These are phyloP conservation scores for Penicillium arizonense DNA, from an alignment of 495 filamentous ascomycete genomes.

Conservation along the genomic window DNA sequence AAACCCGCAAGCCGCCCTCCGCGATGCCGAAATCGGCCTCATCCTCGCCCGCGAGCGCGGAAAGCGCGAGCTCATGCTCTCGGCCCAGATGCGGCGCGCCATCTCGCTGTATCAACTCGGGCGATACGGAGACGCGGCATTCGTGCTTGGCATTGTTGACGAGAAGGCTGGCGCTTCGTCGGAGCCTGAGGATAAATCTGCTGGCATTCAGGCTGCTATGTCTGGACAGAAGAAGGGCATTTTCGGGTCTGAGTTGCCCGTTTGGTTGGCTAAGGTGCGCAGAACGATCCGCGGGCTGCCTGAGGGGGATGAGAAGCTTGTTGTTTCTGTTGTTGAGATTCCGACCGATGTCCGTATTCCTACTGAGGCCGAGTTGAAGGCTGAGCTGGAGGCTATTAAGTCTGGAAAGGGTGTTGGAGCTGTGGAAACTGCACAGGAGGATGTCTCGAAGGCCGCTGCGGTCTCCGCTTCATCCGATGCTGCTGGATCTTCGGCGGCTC, in stretches of 20 bases:
- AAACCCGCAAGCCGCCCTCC: constrained; percentile 58
- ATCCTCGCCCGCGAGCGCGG: constrained; percentile 66
- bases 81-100: constrained; percentile 77
- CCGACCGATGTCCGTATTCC: constrained; percentile 56
- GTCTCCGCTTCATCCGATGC: constrained; percentile 2
- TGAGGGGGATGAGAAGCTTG: constrained; percentile 56
- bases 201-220: constrained; percentile 35
- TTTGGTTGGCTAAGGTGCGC: constrained; percentile 62
- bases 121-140: constrained; percentile 72
- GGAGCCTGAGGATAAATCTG: constrained; percentile 38
- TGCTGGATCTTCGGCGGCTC: background rate
- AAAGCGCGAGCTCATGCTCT: constrained; percentile 75
- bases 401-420: constrained; percentile 15
- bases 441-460: constrained; percentile 4
- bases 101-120: constrained; percentile 70
- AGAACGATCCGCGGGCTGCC: constrained; percentile 52
- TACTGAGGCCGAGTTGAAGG: constrained; percentile 33
- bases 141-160: constrained; percentile 67
- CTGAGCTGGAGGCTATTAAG: constrained; percentile 30
- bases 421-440: constrained; percentile 14
- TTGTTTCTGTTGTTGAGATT: constrained; percentile 60
- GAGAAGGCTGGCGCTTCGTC: constrained; percentile 57
- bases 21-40: constrained; percentile 79
- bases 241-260: constrained; percentile 42
- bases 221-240: constrained; percentile 53